A percentile compares a stretch with the other conserved stretches of the same genome.
Conservation (phyloP, 352 stramenopile genomes). For the Phytophthora megakarya region DNA sequence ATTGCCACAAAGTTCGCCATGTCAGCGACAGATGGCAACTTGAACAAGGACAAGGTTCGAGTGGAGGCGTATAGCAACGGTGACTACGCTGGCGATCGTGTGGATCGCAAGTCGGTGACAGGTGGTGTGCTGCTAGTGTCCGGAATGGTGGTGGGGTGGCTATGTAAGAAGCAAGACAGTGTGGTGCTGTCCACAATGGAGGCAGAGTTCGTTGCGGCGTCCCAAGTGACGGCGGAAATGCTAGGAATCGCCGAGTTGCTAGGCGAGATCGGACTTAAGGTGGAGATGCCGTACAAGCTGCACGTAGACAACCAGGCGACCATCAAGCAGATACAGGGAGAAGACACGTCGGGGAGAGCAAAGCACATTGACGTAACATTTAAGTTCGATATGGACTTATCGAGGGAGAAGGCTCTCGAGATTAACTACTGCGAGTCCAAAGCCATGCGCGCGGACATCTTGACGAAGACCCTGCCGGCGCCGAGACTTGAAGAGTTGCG, state of each 20-base stretch:
- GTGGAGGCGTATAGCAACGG: conserved; percentile 26
- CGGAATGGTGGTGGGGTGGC: conserved; percentile 18
- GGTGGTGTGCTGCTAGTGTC: background rate
- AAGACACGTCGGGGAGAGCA: background rate
- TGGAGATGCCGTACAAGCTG: background rate
- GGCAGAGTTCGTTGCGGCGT: conserved; percentile 25
- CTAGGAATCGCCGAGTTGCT: conserved; percentile 12
- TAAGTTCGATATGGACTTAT: conserved; percentile 22
- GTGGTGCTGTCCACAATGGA: conserved; percentile 32
- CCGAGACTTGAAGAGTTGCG: too few relatives aligned
- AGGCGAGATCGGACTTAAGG: background rate
- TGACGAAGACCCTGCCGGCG: too few relatives aligned
- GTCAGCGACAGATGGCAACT: conserved; percentile 10
- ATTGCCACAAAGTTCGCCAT: too few relatives aligned
- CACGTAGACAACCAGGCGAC: too few relatives aligned
- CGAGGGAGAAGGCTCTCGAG: too few relatives aligned
- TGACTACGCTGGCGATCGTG: background rate
- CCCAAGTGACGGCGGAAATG: conserved; percentile 17
- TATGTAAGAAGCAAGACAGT: conserved; percentile 31
- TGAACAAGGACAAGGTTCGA: background rate
- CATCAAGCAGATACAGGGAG: background rate
- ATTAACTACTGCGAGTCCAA: too few relatives aligned
- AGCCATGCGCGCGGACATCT: too few relatives aligned
- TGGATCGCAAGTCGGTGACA: too few relatives aligned
- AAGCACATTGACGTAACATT: conserved; percentile 14